These are phyloP conservation scores for Rhodomyrtus psidioides DNA, from an alignment of 441 rosid genomes.

Conservation along the genomic window DNA sequence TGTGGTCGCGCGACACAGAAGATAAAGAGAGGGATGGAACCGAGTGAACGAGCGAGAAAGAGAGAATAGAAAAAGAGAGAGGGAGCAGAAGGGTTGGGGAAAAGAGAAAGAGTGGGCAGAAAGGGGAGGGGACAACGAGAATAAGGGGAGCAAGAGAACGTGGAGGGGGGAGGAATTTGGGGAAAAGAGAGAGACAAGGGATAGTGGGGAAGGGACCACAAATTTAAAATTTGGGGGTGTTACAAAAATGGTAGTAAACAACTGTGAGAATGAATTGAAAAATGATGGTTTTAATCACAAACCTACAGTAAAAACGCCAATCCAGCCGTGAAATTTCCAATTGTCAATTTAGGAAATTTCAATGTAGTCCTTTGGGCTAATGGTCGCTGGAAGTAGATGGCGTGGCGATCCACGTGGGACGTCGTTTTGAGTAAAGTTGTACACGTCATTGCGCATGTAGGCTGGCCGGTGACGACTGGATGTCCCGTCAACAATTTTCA, in stretches of 20 bases:
- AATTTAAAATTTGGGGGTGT: no score
- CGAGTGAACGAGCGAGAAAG: no score
- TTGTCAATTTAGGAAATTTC: background rate
- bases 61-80: no score
- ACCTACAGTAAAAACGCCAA: fast-evolving
- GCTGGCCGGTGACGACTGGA: fast-evolving
- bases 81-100: no score
- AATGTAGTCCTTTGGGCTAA: background rate
- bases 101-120: no score
- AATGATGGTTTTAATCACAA: background rate
- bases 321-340: background rate
- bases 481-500: fast-evolving
- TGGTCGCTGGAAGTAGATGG: fast-evolving
- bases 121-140: no score
- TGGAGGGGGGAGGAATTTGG: no score
- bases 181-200: no score
- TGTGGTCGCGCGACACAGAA: no score
- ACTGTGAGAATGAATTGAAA: background rate
- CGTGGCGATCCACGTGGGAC: fast-evolving
- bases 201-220: no score
- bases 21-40: no score
- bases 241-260: background rate
- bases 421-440: background rate
- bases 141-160: no score
- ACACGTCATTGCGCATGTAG: fast-evolving